Evolutionary conservation across 106 monocot genomes (phyloP).

Genomic region (Dioscorea dumetorum): DNA sequence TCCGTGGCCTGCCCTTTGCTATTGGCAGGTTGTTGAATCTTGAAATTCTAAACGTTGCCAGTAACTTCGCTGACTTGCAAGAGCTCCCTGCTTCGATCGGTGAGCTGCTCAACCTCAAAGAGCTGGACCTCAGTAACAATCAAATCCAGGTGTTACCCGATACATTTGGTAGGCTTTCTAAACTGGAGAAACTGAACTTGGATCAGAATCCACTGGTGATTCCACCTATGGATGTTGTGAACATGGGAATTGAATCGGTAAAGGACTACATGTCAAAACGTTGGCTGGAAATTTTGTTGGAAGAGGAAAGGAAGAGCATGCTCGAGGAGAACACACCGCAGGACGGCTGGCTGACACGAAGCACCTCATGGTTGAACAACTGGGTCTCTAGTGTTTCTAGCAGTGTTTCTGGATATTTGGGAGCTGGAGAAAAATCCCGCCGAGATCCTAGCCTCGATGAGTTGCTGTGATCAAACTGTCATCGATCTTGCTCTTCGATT

Average conservation of each 20-base stretch:
- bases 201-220: conserved; percentile 64
- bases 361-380: conserved; percentile 45
- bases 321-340: conserved; percentile 15
- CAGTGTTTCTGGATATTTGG: conserved; percentile 36
- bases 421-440: conserved; percentile 21
- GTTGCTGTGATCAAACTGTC: conserved; percentile 31
- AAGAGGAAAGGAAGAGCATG: conserved; percentile 39
- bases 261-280: conserved; percentile 63
- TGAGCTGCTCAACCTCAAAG: conserved; percentile 56
- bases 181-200: conserved; percentile 60
- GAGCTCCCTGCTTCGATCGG: conserved; percentile 74
- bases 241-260: conserved; percentile 51
- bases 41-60: conserved; percentile 66
- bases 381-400: conserved; percentile 49
- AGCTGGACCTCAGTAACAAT: conserved; percentile 91
- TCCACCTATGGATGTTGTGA: conserved; percentile 58
- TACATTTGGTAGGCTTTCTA: conserved; percentile 60
- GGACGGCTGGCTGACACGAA: conserved; percentile 41
- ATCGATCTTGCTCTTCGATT: background rate
- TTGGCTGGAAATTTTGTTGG: conserved; percentile 33
- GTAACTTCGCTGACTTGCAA: conserved; percentile 77
- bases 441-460: conserved; percentile 64
- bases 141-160: conserved; percentile 81
- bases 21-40: conserved; percentile 76
- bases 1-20: conserved; percentile 57